These are phyloP conservation scores for Senna siamea DNA, from an alignment of 306 rosid genomes.

Conservation along the genomic window DNA sequence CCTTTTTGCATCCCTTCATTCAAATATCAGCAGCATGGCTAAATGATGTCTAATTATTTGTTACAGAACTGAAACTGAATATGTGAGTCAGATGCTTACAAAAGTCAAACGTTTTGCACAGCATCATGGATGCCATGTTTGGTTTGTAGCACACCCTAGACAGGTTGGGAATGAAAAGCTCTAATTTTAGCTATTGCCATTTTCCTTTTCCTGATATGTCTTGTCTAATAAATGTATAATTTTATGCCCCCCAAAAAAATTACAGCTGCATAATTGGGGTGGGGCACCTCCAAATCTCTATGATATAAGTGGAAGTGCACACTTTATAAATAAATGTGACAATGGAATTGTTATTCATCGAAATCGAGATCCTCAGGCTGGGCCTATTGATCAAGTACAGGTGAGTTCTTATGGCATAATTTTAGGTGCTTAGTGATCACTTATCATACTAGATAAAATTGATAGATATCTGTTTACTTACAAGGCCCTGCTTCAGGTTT, in stretches of 20 bases:
- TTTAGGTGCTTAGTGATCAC: background rate
- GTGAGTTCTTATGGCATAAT: slow-evolving; percentile 45
- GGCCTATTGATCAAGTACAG: slow-evolving; percentile 80
- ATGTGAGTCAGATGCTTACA: slow-evolving; percentile 95
- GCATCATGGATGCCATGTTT: slow-evolving; percentile 93
- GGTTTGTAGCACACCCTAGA: slow-evolving; percentile 97
- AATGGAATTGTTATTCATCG: slow-evolving; percentile 93
- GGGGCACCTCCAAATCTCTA: slow-evolving; percentile 89
- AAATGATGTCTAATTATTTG: slow-evolving; percentile 21
- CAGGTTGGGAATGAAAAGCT: slow-evolving; percentile 61
- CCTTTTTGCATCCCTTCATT: background rate
- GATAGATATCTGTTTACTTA: slow-evolving; percentile 24
- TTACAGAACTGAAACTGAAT: slow-evolving; percentile 91
- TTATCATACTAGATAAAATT: slow-evolving; percentile 22
- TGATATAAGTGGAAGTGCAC: slow-evolving; percentile 96
- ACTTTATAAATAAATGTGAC: slow-evolving; percentile 93
- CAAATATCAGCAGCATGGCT: slow-evolving; percentile 5
- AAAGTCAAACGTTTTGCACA: slow-evolving; percentile 91
- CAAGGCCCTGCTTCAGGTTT: slow-evolving; percentile 54
- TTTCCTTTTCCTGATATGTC: slow-evolving; percentile 34
- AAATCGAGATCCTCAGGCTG: slow-evolving; percentile 82
- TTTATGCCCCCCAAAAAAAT: slow-evolving; percentile 6
- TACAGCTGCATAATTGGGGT: slow-evolving; percentile 77
- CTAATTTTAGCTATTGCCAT: background rate
- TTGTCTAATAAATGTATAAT: slow-evolving; percentile 59